phyloP scores from a whole-genome alignment of 805 yeast genomes.

The Yamadazyma philogaea region DNA sequence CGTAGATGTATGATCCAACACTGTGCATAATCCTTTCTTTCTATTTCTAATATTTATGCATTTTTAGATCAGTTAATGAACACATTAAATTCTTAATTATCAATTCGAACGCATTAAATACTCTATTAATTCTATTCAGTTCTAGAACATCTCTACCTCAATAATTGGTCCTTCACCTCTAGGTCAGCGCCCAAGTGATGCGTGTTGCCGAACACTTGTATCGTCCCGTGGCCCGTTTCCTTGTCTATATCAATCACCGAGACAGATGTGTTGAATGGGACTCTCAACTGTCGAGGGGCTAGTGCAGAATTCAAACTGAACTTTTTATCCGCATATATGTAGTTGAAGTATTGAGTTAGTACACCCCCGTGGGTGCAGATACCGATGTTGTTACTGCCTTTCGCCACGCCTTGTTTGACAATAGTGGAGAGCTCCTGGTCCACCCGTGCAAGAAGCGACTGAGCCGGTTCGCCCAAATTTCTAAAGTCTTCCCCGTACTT shows the following conservation, averaged over 20 bases:
- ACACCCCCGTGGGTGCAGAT: conserved; percentile 82
- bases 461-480: conserved; percentile 61
- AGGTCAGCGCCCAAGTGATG: conserved; percentile 60
- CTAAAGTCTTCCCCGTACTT: conserved; percentile 57
- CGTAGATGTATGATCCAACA: no score
- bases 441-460: conserved; percentile 48
- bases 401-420: conserved; percentile 32
- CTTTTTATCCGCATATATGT: conserved; percentile 40
- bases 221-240: conserved; percentile 37
- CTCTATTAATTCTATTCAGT: no score
- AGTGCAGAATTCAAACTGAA: conserved; percentile 40
- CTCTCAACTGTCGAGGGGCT: conserved; percentile 40
- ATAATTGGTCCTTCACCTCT: conserved; percentile 46
- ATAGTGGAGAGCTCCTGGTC: conserved; percentile 43
- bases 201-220: conserved; percentile 62
- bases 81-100: no score
- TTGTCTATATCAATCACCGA: conserved; percentile 60
- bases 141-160: conserved; percentile 36
- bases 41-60: not conserved
- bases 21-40: not conserved
- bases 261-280: conserved; percentile 75
- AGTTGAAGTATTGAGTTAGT: conserved; percentile 55
- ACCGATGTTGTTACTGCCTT: conserved; percentile 47
- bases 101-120: no score
- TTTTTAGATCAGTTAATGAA: not conserved